Conservation (phyloP, 129 eudicot species). For the Artemisia argyi region DNA sequence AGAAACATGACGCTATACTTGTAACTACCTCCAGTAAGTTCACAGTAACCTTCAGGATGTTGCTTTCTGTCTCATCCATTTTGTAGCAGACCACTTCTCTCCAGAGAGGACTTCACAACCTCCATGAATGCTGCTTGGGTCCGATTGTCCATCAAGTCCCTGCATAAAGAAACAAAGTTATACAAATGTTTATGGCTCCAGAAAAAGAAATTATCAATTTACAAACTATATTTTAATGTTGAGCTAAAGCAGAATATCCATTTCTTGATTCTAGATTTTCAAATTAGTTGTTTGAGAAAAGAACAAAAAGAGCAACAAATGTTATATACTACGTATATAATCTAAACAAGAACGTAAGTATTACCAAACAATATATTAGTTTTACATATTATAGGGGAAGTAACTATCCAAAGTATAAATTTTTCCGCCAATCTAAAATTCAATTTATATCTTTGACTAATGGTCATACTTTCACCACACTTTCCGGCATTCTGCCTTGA, state of each 20-base stretch:
- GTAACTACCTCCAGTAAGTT: neutral
- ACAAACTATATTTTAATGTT: neutral
- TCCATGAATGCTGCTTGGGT: conserved; percentile 82
- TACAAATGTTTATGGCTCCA: neutral
- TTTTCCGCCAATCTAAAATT: too few relatives aligned
- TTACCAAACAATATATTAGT: too few relatives aligned
- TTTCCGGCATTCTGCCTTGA: too few relatives aligned
- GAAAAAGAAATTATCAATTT: neutral
- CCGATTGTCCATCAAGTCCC: conserved; percentile 92
- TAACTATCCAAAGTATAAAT: too few relatives aligned
- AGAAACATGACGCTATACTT: conserved; percentile 22
- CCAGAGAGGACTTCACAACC: conserved; percentile 89
- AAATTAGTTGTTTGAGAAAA: too few relatives aligned
- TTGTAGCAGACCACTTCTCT: conserved; percentile 98
- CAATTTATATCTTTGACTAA: too few relatives aligned
- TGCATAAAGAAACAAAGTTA: conserved; percentile 24
- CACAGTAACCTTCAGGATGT: conserved; percentile 32
- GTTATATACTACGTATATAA: too few relatives aligned
- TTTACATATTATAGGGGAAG: too few relatives aligned
- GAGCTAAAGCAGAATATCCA: neutral
- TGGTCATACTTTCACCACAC: too few relatives aligned
- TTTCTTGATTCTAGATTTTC: too few relatives aligned
- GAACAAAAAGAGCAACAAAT: too few relatives aligned
- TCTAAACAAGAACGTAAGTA: too few relatives aligned
- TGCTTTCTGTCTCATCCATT: conserved; percentile 91